A percentile compares a stretch with the other conserved stretches of the same genome.
Conservation (phyloP, 164 flowering plant species). For the Warburgia ugandensis region DNA sequence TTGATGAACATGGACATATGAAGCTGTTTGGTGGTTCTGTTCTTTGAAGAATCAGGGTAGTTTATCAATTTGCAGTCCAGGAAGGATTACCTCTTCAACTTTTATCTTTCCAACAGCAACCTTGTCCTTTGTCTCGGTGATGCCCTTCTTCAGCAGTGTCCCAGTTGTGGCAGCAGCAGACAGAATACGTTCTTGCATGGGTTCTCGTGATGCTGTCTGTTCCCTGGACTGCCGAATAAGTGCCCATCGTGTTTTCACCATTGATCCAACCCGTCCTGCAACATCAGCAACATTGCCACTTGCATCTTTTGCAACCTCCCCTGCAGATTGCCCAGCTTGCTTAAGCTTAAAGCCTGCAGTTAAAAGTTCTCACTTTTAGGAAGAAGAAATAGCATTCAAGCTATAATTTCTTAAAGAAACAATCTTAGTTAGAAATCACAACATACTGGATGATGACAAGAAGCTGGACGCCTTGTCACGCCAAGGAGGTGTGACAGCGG, state of each 20-base stretch:
- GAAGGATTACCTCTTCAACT: constrained; percentile 66
- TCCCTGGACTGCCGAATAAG: constrained; percentile 40
- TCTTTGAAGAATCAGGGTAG: background rate
- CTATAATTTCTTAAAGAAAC: background rate
- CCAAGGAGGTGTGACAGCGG: constrained; percentile 63
- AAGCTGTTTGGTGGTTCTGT: background rate
- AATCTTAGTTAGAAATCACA: background rate
- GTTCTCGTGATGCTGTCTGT: constrained; percentile 56
- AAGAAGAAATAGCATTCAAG: background rate
- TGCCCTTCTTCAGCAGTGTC: constrained; percentile 57
- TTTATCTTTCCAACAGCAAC: constrained; percentile 76
- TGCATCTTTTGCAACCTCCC: constrained; percentile 75
- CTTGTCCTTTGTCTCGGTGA: constrained; percentile 81
- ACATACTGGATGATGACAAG: constrained; percentile 72
- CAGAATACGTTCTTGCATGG: constrained; percentile 69
- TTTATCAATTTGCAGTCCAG: background rate
- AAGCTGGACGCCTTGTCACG: constrained; percentile 72
- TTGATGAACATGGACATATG: background rate
- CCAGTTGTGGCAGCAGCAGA: constrained; percentile 84
- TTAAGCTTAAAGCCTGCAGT: constrained; percentile 65
- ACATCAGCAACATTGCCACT: constrained; percentile 67
- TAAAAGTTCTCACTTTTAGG: background rate
- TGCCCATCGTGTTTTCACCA: constrained; percentile 74
- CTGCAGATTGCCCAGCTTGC: constrained; percentile 77
- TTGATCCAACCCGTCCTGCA: constrained; percentile 69